These are phyloP conservation scores for Pseudogymnoascus sp. DNA, from an alignment of 2,329 filamentous ascomycete genomes.

Conservation along the genomic window DNA sequence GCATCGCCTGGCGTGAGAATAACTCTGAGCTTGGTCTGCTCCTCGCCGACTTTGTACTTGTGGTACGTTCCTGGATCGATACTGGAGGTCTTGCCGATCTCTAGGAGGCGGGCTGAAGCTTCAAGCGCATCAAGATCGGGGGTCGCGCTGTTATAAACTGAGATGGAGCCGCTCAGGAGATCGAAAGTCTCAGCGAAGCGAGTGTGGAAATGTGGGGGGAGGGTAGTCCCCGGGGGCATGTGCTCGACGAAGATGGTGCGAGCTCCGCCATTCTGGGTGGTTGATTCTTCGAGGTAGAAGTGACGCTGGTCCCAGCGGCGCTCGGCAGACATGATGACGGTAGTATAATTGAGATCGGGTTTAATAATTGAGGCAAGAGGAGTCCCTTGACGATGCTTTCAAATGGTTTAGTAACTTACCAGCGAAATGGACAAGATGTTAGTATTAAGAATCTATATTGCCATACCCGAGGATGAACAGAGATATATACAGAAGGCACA, in stretches of 20 bases:
- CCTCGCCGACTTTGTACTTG: slow-evolving; percentile 13
- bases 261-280: slow-evolving; percentile 15
- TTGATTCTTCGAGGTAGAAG: slow-evolving; percentile 17
- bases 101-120: neutral
- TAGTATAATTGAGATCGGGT: neutral
- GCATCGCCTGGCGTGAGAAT: slow-evolving; percentile 14
- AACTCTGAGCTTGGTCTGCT: slow-evolving; percentile 10
- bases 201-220: slow-evolving; percentile 17
- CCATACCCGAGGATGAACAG: neutral
- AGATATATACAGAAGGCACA: neutral
- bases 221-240: slow-evolving; percentile 18
- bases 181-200: slow-evolving; percentile 17
- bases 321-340: slow-evolving; percentile 14
- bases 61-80: slow-evolving; percentile 13
- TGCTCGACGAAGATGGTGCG: slow-evolving; percentile 17
- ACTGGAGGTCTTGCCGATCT: neutral
- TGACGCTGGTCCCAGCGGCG: slow-evolving; percentile 15
- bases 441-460: neutral
- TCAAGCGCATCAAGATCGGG: slow-evolving; percentile 9
- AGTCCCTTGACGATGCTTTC: neutral
- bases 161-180: slow-evolving; percentile 17
- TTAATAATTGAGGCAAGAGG: neutral
- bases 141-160: slow-evolving; percentile 11
- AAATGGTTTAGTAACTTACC: neutral
- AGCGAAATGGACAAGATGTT: neutral